These are phyloP conservation scores for Penicillium sp. DNA, from an alignment of 2,329 filamentous ascomycete species.

Conservation along the genomic window DNA sequence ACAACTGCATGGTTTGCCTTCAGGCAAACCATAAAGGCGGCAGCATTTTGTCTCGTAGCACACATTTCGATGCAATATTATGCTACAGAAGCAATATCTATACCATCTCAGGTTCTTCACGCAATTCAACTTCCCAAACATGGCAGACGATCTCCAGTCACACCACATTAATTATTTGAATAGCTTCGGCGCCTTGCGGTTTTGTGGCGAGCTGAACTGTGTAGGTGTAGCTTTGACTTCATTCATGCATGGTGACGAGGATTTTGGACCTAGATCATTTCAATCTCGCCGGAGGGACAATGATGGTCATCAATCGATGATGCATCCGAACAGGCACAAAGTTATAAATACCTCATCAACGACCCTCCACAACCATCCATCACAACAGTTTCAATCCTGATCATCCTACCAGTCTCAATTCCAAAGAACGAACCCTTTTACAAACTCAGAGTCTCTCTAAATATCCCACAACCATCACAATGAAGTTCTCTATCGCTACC, in stretches of 20 bases:
- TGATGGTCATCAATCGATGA: neutral
- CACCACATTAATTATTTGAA: neutral
- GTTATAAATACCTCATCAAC: neutral
- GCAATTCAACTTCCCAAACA: neutral
- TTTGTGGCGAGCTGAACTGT: neutral
- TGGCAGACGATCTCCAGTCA: neutral
- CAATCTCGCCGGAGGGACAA: neutral
- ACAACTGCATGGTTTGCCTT: too few relatives aligned
- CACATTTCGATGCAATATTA: too few relatives aligned
- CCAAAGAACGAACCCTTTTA: neutral
- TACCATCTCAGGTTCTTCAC: too few relatives aligned
- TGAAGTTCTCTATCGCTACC: constrained; percentile 10
- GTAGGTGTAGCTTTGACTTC: neutral
- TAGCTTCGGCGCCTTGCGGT: neutral
- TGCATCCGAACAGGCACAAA: neutral
- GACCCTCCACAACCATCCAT: neutral
- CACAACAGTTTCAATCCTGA: neutral
- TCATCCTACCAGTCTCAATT: neutral
- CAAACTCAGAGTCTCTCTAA: neutral
- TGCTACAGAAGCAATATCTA: too few relatives aligned
- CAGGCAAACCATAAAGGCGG: too few relatives aligned
- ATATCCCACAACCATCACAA: neutral
- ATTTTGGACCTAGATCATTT: neutral
- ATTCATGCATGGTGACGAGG: neutral
- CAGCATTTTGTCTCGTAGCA: too few relatives aligned